Evolutionary conservation across 345 rosid species (phyloP), one percentile per base, ranked within the genome.

Genomic region (Citrus reticulata): DNA sequence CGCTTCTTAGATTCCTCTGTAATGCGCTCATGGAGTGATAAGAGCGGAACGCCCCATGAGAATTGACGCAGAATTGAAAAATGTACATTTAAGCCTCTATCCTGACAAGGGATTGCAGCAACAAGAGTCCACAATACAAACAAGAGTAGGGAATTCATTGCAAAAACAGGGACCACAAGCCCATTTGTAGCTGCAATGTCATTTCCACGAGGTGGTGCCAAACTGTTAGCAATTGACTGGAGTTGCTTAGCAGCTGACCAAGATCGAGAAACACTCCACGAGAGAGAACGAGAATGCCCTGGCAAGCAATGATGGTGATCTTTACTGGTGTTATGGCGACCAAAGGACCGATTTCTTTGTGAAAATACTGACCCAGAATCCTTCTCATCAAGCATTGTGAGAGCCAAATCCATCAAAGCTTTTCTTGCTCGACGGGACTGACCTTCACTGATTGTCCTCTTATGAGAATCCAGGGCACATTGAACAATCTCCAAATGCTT

Each of bases 91-190:
- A 87, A 42, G 19, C 87, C 85, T 72, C 87, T 83, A 27, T 84
- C 89, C 68, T 87, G 87, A 39, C 87, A 84, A 58, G 89, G 89
- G 62, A 87, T 84, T 14, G 86, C 87, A 37, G 89, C 86, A 68
- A 84, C 89, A 64, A 84, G 78, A 35, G 77, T 70, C 89, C 89
- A 84, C 70, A 81, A 62, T 25, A 83, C 85, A 72, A 87, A 83
- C 72, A 81, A 10, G 37, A 87, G 81, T 30, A 84, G 32, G 37
- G 51, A 84, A 59, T 79, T 84, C 68, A 84, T 83, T 42, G 85
- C 77, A 72, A 78, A 87, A 70, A 87, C 42, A 2, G 78, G 72
- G 35, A 78, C 66, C 2, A 78, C 86, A 66, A 87, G 58, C 57
- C 89, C 89, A 76, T 72, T 63, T n/a, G 89, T 82, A 19, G 83